Evolutionary conservation across 345 rosid genomes (phyloP).

Genomic region (Aquilaria sinensis): DNA sequence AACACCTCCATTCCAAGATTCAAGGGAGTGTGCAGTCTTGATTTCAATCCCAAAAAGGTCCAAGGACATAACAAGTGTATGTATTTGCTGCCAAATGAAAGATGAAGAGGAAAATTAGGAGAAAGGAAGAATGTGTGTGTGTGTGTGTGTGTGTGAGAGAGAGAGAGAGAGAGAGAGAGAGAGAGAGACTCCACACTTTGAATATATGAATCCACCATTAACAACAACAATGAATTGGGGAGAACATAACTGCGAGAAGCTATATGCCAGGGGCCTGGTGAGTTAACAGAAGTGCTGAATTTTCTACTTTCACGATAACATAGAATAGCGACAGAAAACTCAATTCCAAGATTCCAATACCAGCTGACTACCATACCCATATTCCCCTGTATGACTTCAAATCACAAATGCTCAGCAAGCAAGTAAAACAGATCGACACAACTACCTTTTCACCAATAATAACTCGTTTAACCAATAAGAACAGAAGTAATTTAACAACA

Average conservation of each 20-base stretch:
- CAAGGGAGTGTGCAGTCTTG: constrained; percentile 51
- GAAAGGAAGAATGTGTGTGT: too few relatives aligned
- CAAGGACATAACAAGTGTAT: constrained; percentile 42
- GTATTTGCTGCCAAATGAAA: constrained; percentile 48
- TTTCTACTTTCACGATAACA: background rate
- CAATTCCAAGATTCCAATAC: too few relatives aligned
- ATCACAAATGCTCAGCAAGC: too few relatives aligned
- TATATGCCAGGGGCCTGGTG: background rate
- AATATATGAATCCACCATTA: background rate
- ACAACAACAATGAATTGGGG: constrained; percentile 1
- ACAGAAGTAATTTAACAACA: too few relatives aligned
- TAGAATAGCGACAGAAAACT: too few relatives aligned
- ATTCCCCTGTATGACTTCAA: too few relatives aligned
- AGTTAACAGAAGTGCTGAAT: background rate
- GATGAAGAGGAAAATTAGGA: background rate
- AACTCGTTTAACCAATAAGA: too few relatives aligned
- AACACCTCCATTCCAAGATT: constrained; percentile 65
- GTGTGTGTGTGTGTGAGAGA: too few relatives aligned
- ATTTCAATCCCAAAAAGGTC: constrained; percentile 50
- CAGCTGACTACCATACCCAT: too few relatives aligned
- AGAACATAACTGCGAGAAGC: background rate
- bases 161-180: background rate
- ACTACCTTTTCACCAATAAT: too few relatives aligned
- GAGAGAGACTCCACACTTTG: background rate
- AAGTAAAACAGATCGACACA: too few relatives aligned